These are phyloP conservation scores for Trapa bicornis DNA, from an alignment of 345 rosid species.

Conservation along the genomic window DNA sequence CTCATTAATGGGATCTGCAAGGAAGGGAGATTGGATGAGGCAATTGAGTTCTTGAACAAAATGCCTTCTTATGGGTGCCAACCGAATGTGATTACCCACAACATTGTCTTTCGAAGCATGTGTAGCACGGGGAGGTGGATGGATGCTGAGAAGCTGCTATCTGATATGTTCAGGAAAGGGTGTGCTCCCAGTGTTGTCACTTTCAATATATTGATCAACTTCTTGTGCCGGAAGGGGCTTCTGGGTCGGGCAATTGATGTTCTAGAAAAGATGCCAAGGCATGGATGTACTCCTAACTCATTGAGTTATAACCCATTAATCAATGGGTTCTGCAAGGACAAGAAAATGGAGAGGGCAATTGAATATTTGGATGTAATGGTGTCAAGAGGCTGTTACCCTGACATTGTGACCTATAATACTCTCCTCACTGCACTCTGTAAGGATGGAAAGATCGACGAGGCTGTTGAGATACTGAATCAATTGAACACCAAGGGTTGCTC, in stretches of 20 bases:
- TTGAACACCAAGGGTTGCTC: slow-evolving; percentile 67
- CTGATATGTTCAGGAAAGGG: slow-evolving; percentile 65
- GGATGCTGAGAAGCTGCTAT: slow-evolving; percentile 70
- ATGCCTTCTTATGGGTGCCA: slow-evolving; percentile 62
- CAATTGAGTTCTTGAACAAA: slow-evolving; percentile 57
- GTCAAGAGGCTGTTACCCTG: slow-evolving; percentile 80
- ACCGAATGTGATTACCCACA: slow-evolving; percentile 72
- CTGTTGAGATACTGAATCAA: slow-evolving; percentile 79
- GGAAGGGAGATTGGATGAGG: slow-evolving; percentile 78
- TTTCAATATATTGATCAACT: slow-evolving; percentile 77
- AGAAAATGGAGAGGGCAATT: slow-evolving; percentile 72
- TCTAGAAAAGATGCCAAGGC: slow-evolving; percentile 72
- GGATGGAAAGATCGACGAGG: slow-evolving; percentile 77
- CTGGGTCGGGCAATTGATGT: slow-evolving; percentile 67
- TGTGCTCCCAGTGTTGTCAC: slow-evolving; percentile 84
- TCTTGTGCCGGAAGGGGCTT: slow-evolving; percentile 72
- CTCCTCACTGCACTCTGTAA: slow-evolving; percentile 71
- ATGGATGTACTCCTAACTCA: slow-evolving; percentile 74
- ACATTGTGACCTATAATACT: slow-evolving; percentile 85
- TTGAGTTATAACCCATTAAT: slow-evolving; percentile 71
- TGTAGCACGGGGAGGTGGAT: slow-evolving; percentile 80
- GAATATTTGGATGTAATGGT: slow-evolving; percentile 77
- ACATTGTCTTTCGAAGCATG: slow-evolving; percentile 69
- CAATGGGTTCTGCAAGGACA: slow-evolving; percentile 82
- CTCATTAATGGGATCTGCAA: slow-evolving; percentile 78